Percentiles rank a stretch among this genome's conserved stretches.
phyloP scores from a whole-genome alignment of 352 stramenopile species.

The Phytophthora litchii region DNA sequence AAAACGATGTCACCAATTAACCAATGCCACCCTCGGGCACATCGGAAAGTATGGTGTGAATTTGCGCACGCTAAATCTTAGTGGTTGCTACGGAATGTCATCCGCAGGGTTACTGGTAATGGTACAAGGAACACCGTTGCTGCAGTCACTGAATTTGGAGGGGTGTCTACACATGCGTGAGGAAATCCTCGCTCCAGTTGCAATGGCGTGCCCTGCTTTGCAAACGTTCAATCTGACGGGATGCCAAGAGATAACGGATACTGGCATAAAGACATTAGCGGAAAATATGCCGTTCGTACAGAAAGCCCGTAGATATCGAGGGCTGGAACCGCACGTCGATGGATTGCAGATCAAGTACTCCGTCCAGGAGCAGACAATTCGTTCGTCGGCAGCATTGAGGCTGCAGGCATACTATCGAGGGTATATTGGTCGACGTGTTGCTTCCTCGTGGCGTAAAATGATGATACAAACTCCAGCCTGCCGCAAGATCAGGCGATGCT shows the following conservation, averaged over 20 bases:
- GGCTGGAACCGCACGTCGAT: conserved; percentile 61
- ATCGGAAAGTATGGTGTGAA: conserved; percentile 56
- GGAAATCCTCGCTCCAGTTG: conserved; percentile 67
- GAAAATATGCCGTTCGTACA: conserved; percentile 79
- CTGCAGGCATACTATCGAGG: conserved; percentile 75
- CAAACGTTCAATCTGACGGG: conserved; percentile 76
- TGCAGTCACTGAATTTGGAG: conserved; percentile 76
- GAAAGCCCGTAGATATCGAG: conserved; percentile 52
- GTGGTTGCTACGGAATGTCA: conserved; percentile 64
- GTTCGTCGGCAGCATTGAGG: conserved; percentile 68
- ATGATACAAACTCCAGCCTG: conserved; percentile 61
- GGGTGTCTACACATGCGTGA: conserved; percentile 72
- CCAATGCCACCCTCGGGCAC: conserved; percentile 49
- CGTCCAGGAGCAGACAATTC: conserved; percentile 75
- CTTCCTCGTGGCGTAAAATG: conserved; percentile 54
- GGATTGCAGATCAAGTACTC: conserved; percentile 70
- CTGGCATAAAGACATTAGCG: conserved; percentile 64
- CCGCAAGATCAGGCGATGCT: conserved; percentile 55
- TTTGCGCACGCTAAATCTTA: conserved; percentile 64
- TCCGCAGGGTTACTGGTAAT: conserved; percentile 58
- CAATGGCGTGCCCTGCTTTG: conserved; percentile 54
- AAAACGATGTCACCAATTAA: conserved; percentile 66
- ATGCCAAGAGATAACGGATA: conserved; percentile 82
- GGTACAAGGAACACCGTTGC: conserved; percentile 46
- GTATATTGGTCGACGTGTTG: conserved; percentile 51